Base-by-base conservation (phyloP, 2,329 filamentous ascomycete genomes). In the Epicoccum nigrum region DNA sequence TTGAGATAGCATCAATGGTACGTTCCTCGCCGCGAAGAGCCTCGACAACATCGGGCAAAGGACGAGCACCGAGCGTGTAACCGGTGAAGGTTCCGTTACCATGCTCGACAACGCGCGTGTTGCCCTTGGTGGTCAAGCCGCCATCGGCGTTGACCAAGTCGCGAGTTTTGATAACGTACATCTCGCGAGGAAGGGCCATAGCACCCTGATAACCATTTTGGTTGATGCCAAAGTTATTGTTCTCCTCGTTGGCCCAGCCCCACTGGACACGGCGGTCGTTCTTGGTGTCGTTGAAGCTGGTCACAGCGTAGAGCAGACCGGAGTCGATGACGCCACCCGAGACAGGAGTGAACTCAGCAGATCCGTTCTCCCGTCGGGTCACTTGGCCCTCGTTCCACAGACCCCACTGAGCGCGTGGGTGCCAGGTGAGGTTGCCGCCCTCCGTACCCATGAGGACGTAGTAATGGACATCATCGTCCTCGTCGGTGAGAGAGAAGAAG, bases 201-300 rank as follows among this genome's bases (percentile, higher is more conserved):
- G 74, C 62, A 57, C 77, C 77, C 54, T 78, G 75, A 64, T 73
- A 79, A 7, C 76, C 77, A 56, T 74, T 69, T 56, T 79, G 76
- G 1, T 43, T 66, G 16, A 74, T 60, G 23, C 64, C 73, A 61
- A 77, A 78, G 47, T 72, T 63, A 38, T 72, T 73, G 44, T 74
- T 67, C 49, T 79, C 77, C 45, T 79, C 77, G 4, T 71, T 73
- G 2, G 74, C 69, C 77, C 77, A 79, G 4, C 75, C 77, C 69
- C 75, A 79, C 45, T 78, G 76, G 13, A 79, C 72, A 35, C 77
- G 75, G 16, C 77, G 73, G 56, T 78, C 70, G 65, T 77, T 73
- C 71, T 79, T 79, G 21, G 75, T 74, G 56, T 79, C 77, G 55
- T 76, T 73, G 71, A 79, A 79, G 56, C 72, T 76, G 6, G 74